Percentiles rank a stretch among this genome's conserved stretches.
Evolutionary conservation across 2,329 filamentous ascomycete genomes (phyloP).

Genomic region (Zymoseptoria passerinii): DNA sequence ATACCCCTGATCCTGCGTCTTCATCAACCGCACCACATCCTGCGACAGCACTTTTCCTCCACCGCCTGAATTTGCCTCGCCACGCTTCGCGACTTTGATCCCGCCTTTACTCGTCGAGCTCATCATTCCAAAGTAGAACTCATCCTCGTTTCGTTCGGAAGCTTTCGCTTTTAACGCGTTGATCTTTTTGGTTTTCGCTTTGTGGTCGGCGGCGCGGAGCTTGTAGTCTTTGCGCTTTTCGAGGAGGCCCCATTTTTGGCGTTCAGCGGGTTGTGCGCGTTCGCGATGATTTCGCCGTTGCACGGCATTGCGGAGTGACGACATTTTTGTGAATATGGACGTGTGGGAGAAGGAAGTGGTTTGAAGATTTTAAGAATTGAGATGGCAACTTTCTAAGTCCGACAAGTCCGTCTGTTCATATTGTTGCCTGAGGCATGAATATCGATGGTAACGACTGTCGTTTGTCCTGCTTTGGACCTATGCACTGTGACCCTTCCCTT

Average conservation of each 20-base stretch:
- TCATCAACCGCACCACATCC: constrained; percentile 55
- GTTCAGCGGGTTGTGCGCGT: constrained; percentile 76
- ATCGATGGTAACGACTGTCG: neutral
- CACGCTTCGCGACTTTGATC: constrained; percentile 38
- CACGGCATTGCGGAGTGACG: constrained; percentile 54
- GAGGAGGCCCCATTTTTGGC: constrained; percentile 78
- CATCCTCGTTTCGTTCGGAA: constrained; percentile 55
- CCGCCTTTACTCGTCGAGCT: constrained; percentile 41
- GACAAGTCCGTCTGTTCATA: neutral
- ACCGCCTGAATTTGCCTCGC: constrained; percentile 32
- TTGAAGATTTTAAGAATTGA: constrained; percentile 4
- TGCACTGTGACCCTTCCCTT: neutral
- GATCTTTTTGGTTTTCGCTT: constrained; percentile 52
- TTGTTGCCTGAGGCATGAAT: neutral
- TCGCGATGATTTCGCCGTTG: constrained; percentile 81
- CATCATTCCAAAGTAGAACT: constrained; percentile 60
- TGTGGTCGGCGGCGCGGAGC: constrained; percentile 56
- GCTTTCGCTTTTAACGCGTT: constrained; percentile 53
- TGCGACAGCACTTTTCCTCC: constrained; percentile 37
- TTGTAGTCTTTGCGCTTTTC: constrained; percentile 88
- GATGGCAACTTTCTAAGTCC: neutral
- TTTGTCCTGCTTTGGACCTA: neutral
- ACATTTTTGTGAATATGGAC: constrained; percentile 35
- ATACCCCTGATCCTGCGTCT: constrained; percentile 58
- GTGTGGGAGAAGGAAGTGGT: constrained; percentile 1